Conservation (phyloP, 225 moss, liverwort and hornwort species). For the Takakia lepidozioides region DNA sequence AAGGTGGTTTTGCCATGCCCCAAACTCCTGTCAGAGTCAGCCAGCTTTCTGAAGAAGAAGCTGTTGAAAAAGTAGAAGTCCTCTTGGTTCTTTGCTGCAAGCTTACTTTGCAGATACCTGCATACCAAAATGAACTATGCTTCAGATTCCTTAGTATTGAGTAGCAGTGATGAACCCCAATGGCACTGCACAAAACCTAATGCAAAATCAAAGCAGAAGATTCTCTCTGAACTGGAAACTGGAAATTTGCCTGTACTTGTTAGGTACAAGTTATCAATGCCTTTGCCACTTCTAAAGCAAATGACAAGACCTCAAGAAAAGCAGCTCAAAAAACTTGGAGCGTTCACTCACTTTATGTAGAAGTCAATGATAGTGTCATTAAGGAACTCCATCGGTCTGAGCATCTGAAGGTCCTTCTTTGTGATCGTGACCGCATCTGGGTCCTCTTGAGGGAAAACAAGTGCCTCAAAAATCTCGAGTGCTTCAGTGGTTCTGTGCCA, state of each 20-base stretch:
- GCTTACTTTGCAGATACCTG: constrained; percentile 39
- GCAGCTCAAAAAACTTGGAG: no score
- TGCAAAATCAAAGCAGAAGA: no score
- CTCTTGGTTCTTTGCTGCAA: constrained; percentile 22
- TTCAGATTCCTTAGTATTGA: not conserved
- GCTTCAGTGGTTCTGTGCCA: constrained; percentile 7
- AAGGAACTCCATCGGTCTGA: constrained; percentile 45
- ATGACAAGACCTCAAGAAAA: not conserved
- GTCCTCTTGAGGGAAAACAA: constrained; percentile 43
- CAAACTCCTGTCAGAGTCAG: constrained; percentile 27
- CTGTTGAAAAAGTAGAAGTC: constrained; percentile 50
- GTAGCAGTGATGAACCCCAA: no score
- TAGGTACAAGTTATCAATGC: no score
- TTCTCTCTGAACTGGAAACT: no score
- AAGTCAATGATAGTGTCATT: constrained; percentile 63
- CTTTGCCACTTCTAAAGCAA: no score
- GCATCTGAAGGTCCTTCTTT: constrained; percentile 39
- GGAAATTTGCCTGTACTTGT: no score
- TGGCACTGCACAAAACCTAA: no score
- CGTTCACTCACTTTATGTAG: constrained; percentile 48
- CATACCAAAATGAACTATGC: not conserved
- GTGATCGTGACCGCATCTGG: constrained; percentile 60
- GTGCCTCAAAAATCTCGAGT: constrained; percentile 26
- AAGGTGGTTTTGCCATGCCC: constrained; percentile 27
- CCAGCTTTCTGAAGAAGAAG: constrained; percentile 61